Conservation (phyloP, 1,139 yeast genomes). For the Candida sojae region DNA sequence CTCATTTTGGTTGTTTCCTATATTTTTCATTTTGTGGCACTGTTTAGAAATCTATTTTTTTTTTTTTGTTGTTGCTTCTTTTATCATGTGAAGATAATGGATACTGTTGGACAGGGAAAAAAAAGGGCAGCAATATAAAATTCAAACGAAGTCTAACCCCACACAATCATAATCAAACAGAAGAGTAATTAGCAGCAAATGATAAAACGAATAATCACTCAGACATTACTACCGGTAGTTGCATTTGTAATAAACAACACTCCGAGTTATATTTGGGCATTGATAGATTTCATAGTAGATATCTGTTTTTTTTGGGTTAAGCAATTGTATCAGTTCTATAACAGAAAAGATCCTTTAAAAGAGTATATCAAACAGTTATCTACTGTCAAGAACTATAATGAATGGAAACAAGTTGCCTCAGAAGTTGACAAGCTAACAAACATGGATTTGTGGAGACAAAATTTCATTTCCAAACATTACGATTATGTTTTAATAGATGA, state of each 20-base stretch:
- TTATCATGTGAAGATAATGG: neutral
- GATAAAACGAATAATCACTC: conserved; percentile 1
- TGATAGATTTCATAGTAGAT: conserved; percentile 61
- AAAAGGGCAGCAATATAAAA: neutral
- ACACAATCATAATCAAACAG: no score
- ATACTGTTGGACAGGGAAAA: neutral
- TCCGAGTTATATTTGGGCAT: conserved; percentile 62
- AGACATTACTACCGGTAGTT: conserved; percentile 10
- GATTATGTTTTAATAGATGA: conserved; percentile 83
- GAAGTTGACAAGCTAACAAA: conserved; percentile 68
- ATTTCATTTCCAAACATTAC: conserved; percentile 78
- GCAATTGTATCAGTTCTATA: conserved; percentile 37
- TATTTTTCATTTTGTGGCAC: no score
- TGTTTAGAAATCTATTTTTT: neutral
- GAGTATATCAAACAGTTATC: conserved; percentile 42
- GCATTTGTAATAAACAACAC: conserved; percentile 43
- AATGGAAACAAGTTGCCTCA: conserved; percentile 61
- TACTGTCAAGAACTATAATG: conserved; percentile 51
- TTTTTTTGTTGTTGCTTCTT: neutral
- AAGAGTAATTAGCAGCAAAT: neutral
- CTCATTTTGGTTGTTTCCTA: no score
- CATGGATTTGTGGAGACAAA: conserved; percentile 81
- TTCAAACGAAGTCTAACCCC: no score
- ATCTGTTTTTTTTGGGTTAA: conserved; percentile 61
- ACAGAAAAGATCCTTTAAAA: conserved; percentile 41